These are phyloP conservation scores for Xanthoconium purpureum DNA, from an alignment of 768 basidiomycete genomes.

Conservation along the genomic window DNA sequence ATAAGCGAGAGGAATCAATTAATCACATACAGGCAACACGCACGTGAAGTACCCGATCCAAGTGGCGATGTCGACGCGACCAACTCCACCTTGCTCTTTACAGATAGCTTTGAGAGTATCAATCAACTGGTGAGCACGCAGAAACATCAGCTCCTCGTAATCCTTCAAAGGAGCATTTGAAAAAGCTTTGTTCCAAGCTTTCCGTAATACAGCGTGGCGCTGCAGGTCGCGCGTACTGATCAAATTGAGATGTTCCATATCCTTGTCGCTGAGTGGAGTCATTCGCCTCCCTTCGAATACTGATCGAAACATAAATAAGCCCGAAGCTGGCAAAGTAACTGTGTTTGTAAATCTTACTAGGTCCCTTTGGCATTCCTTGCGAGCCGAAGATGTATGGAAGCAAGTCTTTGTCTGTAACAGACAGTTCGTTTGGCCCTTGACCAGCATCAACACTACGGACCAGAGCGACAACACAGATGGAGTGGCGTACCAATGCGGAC, in stretches of 20 bases:
- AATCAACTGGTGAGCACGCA: constrained; percentile 21
- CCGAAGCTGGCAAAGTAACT: not conserved
- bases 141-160: constrained; percentile 26
- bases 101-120: constrained; percentile 9
- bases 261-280: constrained; percentile 14
- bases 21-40: not conserved
- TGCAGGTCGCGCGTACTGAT: constrained; percentile 19
- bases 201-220: constrained; percentile 23
- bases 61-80: constrained; percentile 12
- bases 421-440: constrained; percentile 39
- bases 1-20: not conserved
- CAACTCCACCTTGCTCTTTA: constrained; percentile 9
- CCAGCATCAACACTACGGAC: constrained; percentile 1
- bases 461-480: not conserved
- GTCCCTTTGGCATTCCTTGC: constrained; percentile 30
- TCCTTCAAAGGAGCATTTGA: constrained; percentile 24
- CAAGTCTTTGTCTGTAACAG: constrained; percentile 25
- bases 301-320: constrained; percentile 6
- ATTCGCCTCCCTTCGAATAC: constrained; percentile 23
- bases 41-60: constrained; percentile 27
- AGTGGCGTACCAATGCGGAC: constrained; percentile 31
- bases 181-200: constrained; percentile 34
- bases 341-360: constrained; percentile 19
- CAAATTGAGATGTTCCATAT: constrained; percentile 11
- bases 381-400: constrained; percentile 26